phyloP scores from a whole-genome alignment of 2,329 filamentous ascomycete species.

The Neopestalotiopsis rosae region DNA sequence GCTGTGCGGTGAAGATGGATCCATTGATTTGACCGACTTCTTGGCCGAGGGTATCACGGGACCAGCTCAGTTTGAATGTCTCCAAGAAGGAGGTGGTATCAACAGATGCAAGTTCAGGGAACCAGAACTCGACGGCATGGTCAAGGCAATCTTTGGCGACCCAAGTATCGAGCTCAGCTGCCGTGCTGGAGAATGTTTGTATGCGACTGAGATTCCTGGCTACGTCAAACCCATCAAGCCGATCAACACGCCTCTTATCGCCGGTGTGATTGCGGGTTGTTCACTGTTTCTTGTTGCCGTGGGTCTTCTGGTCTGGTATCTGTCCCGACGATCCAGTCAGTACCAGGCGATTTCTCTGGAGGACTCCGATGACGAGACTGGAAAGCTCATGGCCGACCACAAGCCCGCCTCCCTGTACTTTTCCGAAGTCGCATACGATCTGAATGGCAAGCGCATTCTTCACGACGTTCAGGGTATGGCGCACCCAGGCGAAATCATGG shows the following conservation, averaged over 20 bases:
- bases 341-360: conserved; percentile 82
- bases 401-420: conserved; percentile 90
- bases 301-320: conserved; percentile 84
- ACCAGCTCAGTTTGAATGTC: conserved; percentile 82
- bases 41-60: conserved; percentile 82
- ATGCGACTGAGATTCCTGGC: conserved; percentile 90
- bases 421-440: conserved; percentile 81
- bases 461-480: conserved; percentile 81
- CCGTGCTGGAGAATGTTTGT: conserved; percentile 87
- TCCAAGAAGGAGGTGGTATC: conserved; percentile 64
- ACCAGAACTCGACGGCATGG: conserved; percentile 89
- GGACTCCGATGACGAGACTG: conserved; percentile 86
- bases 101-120: conserved; percentile 85
- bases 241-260: conserved; percentile 97
- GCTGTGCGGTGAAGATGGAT: conserved; percentile 90
- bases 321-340: conserved; percentile 74
- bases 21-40: conserved; percentile 91
- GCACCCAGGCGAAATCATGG: conserved; percentile 93
- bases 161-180: conserved; percentile 85
- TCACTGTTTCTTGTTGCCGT: conserved; percentile 88
- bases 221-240: conserved; percentile 87
- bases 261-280: conserved; percentile 85
- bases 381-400: conserved; percentile 88
- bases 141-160: conserved; percentile 88
- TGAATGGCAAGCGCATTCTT: conserved; percentile 89